These are phyloP conservation scores for Taiozyma onychis DNA, from an alignment of 1,139 yeast genomes.

Conservation along the genomic window DNA sequence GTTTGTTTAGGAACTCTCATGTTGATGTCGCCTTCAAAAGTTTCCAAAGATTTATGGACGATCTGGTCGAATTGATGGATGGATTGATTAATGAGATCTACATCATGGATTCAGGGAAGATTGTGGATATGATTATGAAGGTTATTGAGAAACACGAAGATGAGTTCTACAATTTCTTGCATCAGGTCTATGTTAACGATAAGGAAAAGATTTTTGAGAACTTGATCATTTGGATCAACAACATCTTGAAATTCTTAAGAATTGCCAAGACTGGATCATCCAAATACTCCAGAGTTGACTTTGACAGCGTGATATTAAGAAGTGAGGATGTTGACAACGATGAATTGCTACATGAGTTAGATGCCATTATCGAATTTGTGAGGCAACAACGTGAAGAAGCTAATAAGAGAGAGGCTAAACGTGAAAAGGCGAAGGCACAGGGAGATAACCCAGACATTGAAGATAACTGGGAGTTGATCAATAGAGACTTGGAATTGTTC, in stretches of 20 bases:
- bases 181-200: conserved; percentile 71
- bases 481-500: conserved; percentile 36
- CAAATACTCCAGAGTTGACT: conserved; percentile 30
- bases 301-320: conserved; percentile 26
- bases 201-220: conserved; percentile 65
- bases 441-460: conserved; percentile 27
- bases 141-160: conserved; percentile 67
- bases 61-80: conserved; percentile 50
- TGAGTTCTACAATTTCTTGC: conserved; percentile 66
- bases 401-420: conserved; percentile 28
- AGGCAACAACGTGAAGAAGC: conserved; percentile 33
- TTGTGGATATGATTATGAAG: conserved; percentile 61
- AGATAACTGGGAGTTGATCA: conserved; percentile 44
- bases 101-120: conserved; percentile 36
- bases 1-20: conserved; percentile 68
- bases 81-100: conserved; percentile 39
- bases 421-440: conserved; percentile 15
- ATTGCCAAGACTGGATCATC: conserved; percentile 36
- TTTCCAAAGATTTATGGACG: conserved; percentile 68
- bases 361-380: conserved; percentile 39
- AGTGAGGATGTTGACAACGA: conserved; percentile 27
- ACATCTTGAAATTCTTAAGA: conserved; percentile 56
- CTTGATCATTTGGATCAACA: conserved; percentile 65
- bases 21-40: conserved; percentile 72
- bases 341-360: conserved; percentile 38